Evolutionary conservation across 352 stramenopile species (phyloP).

Genomic region (Globisporangium takayamanum): DNA sequence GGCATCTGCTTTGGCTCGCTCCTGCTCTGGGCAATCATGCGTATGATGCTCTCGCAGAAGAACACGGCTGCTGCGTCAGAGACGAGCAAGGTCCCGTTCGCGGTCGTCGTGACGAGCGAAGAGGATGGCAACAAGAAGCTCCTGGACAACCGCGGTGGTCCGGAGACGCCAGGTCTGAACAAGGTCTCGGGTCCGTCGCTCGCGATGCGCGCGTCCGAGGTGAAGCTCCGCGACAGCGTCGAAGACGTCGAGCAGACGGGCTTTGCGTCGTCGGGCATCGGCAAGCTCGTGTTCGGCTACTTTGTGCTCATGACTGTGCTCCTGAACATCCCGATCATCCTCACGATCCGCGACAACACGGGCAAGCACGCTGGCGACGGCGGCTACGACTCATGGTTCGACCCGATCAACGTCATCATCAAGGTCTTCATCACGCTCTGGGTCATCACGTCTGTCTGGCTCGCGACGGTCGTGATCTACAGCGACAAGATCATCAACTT

Average conservation of each 20-base stretch:
- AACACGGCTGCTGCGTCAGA: background rate
- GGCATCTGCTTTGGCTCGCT: constrained; percentile 29
- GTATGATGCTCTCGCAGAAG: constrained; percentile 11
- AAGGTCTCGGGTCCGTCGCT: constrained; percentile 27
- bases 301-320: constrained; percentile 47
- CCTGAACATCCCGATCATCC: constrained; percentile 48
- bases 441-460: constrained; percentile 48
- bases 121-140: constrained; percentile 45
- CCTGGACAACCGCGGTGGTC: constrained; percentile 43
- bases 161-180: constrained; percentile 34
- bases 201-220: constrained; percentile 34
- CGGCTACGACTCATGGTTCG: constrained; percentile 43
- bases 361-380: constrained; percentile 31
- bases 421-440: constrained; percentile 58
- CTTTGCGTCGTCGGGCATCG: constrained; percentile 35
- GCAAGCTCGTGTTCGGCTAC: constrained; percentile 48
- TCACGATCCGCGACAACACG: constrained; percentile 52
- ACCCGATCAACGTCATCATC: constrained; percentile 41
- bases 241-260: constrained; percentile 50
- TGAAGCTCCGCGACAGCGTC: constrained; percentile 33
- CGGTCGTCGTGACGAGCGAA: constrained; percentile 13
- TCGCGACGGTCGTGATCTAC: constrained; percentile 37
- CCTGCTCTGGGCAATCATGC: constrained; percentile 22
- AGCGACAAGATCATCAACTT: constrained; percentile 48
- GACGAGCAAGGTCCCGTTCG: background rate